Base-by-base conservation (phyloP, 2,329 filamentous ascomycete species). In the Neopestalotiopsis sp. region DNA sequence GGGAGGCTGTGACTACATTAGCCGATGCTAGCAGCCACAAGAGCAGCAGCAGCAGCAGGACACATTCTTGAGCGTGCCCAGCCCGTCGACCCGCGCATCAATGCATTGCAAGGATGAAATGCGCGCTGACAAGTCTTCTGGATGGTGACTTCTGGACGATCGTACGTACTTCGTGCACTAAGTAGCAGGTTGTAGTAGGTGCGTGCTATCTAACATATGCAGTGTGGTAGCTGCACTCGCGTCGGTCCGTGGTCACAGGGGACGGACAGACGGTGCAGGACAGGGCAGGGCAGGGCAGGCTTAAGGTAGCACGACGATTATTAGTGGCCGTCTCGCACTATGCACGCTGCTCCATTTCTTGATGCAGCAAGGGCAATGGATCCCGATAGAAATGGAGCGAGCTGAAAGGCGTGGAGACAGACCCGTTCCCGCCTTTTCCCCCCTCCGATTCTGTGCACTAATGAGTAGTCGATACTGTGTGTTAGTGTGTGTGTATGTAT, bases 231-330 rank as follows among this genome's bases (percentile, higher is more conserved):
- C 73, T 76, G 76, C 77, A 77, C 73, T 74, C 77, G 78, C 78
- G 75, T 77, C 77, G 74, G 74, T 74, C 74, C 76, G 76, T 73
- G 74, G 74, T 77, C 76, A 78, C 75, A 74, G 73, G 76, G 73
- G 71, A 73, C 70, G 71, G 73, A 73, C 70, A 74, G 69, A 71
- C 73, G 73, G 72, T 72, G 70, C 70, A n/a, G 34, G 34, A 38
- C 34, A 38, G 34, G 34, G 56, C 53, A 57, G 24, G 45, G 45
- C 20, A 57, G 53, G 24, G 53, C 17, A 53, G 45, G 45, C 20
- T n/a, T 24, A 30, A 28, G 20, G 64, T 56, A 61, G 65, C 32
- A 59, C 40, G 62, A 28, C 20, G 38, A 45, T 13, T 20, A 28
- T 20, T 53, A 67, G 65, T 69, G 67, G 38, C 28, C 58, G 62